Base-by-base conservation (phyloP, 306 rosid species). In the Vigna mungo region DNA sequence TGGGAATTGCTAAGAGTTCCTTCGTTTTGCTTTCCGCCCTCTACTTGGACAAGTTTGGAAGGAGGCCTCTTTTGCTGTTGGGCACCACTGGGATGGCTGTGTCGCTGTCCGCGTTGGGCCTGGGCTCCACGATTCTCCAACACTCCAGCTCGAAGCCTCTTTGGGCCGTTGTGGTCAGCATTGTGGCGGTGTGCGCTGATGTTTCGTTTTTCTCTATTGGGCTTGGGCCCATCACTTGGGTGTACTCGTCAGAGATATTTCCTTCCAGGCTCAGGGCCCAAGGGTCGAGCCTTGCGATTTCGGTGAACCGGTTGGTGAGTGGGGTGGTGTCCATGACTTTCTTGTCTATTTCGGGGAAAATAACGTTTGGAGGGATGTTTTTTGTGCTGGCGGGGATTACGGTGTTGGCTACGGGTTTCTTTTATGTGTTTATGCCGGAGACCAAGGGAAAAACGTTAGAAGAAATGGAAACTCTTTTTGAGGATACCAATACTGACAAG, bases 161-260 rank as follows among this genome's bases (percentile, higher is more conserved):
- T 2, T 93, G 98, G 94, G 91, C 96, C 0, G 81, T 90, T 1
- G 83, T 25, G 9, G 18, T 93, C 25, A 79, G 93, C 6, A 86
- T 88, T 0, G 80, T 89, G 30, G 90, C 93, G 0, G 88, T 88
- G 5, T 93, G 98, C 1, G 71, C 86, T 0, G 83, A 90, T 3
- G 94, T 84, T 8, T 89, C 94, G 0, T 93, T 91, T 68, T 91
- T 91, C 32, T 89, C 92, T 0, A 91, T 89, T 79, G 98, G 98
- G 85, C 93, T 93, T 63, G 98, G 96, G 69, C 98, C 98, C 53
- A 85, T 93, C 0, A 89, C 93, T 0, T 89, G 93, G 97, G 96
- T 93, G 0, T 93, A 89, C 78, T 88, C 98, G 0, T 87, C 93
- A 0, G 98, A 93, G 80, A 89, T 93, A 11, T 91, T 93, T 32